Conservation (phyloP, 176 grass and related monocot species). For the Triticum aestivum region IWGSC_CS_RefSeq_v2.1 NC_057801.1:12486948-12487447, state of each 20-base stretch:
- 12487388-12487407: background rate
- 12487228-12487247: background rate
- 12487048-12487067: slow-evolving; percentile 98
- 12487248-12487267: background rate
- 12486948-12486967: slow-evolving; percentile 40
- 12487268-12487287: background rate
- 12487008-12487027: slow-evolving; percentile 94
- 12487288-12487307: background rate
- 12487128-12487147: background rate
- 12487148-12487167: background rate
- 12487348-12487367: background rate
- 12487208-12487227: background rate
- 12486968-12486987: slow-evolving; percentile 87
- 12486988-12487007: slow-evolving; percentile 93
- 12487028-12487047: slow-evolving; percentile 87
- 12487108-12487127: background rate
- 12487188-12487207: background rate
- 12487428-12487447: background rate
- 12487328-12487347: background rate
- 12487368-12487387: background rate
- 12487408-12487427: background rate
- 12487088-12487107: slow-evolving; percentile 84
- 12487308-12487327: background rate
- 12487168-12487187: background rate
- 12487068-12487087: slow-evolving; percentile 87